phyloP scores from a whole-genome alignment of 306 rosid genomes.

The Fagus crenata region DNA sequence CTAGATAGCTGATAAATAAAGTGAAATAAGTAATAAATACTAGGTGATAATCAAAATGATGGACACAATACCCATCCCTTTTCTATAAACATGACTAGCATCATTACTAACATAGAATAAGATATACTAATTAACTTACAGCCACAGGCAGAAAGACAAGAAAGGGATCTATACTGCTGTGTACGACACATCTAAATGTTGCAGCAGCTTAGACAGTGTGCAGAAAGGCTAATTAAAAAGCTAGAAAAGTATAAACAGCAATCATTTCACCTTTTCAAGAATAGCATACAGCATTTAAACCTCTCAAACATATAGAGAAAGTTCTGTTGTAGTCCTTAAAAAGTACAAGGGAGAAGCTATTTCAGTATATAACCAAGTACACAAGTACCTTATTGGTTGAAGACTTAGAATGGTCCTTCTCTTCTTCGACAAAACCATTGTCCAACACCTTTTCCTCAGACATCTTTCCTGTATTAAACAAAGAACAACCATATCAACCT shows the following conservation, averaged over 20 bases:
- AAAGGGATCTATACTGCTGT: background rate
- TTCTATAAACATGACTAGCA: too few relatives aligned
- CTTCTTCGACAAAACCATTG: slow-evolving; percentile 38
- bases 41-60: too few relatives aligned
- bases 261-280: background rate
- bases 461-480: slow-evolving; percentile 43
- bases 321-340: background rate
- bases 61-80: too few relatives aligned
- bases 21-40: too few relatives aligned
- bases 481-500: background rate
- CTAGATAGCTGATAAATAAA: too few relatives aligned
- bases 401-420: slow-evolving; percentile 23
- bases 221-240: background rate
- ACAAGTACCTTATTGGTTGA: slow-evolving; percentile 43
- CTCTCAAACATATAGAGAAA: background rate
- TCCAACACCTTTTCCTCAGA: slow-evolving; percentile 10
- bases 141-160: background rate
- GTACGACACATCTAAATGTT: background rate
- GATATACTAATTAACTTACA: too few relatives aligned
- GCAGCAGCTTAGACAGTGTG: background rate
- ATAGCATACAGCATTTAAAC: slow-evolving; percentile 1
- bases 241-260: background rate
- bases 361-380: background rate
- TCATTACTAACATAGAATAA: too few relatives aligned
- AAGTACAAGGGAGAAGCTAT: slow-evolving; percentile 3